Conservation (phyloP, 2,329 filamentous ascomycete species). For the Dryadomyces quercivorus region DNA sequence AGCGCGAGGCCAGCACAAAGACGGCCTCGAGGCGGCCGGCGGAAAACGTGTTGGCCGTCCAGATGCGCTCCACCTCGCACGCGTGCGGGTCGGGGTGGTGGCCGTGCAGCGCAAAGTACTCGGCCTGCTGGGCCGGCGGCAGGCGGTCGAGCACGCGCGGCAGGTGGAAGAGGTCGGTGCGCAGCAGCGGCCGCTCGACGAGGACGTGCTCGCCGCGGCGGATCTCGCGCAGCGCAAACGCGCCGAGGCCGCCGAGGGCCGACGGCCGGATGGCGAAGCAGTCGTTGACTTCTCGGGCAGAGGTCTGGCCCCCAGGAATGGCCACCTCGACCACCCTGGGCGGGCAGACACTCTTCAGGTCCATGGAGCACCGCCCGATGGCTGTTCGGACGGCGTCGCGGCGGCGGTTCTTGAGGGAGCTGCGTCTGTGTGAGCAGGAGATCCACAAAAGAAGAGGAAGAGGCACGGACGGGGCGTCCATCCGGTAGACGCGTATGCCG, state of each 20-base stretch:
- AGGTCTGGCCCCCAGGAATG: too few relatives aligned
- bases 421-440: background rate
- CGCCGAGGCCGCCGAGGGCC: constrained; percentile 30
- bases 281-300: too few relatives aligned
- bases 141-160: constrained; percentile 25
- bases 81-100: constrained; percentile 10
- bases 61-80: constrained; percentile 12
- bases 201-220: constrained; percentile 27
- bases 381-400: constrained; percentile 3
- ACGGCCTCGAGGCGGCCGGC: constrained; percentile 9
- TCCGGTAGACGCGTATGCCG: constrained; percentile 9
- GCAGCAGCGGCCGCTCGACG: constrained; percentile 30
- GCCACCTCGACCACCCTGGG: constrained; percentile 3
- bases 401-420: background rate
- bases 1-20: constrained; percentile 34
- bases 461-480: constrained; percentile 1
- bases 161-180: constrained; percentile 17
- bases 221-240: constrained; percentile 30
- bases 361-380: constrained; percentile 8
- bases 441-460: background rate
- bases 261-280: constrained; percentile 29
- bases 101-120: constrained; percentile 25
- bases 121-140: constrained; percentile 15
- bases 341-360: constrained; percentile 4
- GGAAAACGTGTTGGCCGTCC: constrained; percentile 17